A percentile compares a stretch with the other conserved stretches of the same genome.
These are phyloP conservation scores for Lyophyllum decastes DNA, from an alignment of 768 basidiomycete genomes.

Conservation along the genomic window DNA sequence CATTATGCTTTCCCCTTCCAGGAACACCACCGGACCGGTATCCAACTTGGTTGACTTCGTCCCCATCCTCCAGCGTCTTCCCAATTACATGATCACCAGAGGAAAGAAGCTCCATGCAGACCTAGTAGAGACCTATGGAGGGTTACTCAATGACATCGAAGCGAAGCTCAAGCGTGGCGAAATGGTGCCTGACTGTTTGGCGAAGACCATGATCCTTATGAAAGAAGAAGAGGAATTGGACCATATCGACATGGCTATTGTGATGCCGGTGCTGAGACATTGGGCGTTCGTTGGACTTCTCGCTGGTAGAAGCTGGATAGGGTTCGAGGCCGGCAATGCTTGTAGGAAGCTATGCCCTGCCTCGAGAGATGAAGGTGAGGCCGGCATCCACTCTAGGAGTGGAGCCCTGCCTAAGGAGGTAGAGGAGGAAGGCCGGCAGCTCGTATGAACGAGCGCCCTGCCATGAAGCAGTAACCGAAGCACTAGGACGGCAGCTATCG, in stretches of 20 bases:
- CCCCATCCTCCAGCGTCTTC: slow-evolving; percentile 39
- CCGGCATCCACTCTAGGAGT: too few species aligned
- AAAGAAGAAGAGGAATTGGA: slow-evolving; percentile 36
- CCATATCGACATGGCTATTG: slow-evolving; percentile 39
- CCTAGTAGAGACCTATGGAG: slow-evolving; percentile 38
- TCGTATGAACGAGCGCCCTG: too few species aligned
- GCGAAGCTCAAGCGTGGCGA: slow-evolving; percentile 35
- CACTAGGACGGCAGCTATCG: too few species aligned
- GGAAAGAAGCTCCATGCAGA: slow-evolving; percentile 39
- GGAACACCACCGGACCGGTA: slow-evolving; percentile 44
- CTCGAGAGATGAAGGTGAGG: too few species aligned
- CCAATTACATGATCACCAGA: slow-evolving; percentile 36
- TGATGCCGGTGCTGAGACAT: too few species aligned
- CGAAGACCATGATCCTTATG: slow-evolving; percentile 35
- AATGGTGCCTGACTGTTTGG: slow-evolving; percentile 43
- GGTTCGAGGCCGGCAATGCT: too few species aligned
- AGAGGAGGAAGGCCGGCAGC: too few species aligned
- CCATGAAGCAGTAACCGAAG: too few species aligned
- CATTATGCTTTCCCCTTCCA: slow-evolving; percentile 13
- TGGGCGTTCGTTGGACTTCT: too few species aligned
- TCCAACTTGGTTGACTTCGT: slow-evolving; percentile 49
- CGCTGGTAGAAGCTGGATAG: too few species aligned
- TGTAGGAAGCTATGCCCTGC: too few species aligned
- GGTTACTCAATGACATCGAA: slow-evolving; percentile 39
- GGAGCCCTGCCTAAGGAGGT: too few species aligned